Conservation (phyloP, 179 eudicot species). For the Beta lomatogona region DNA sequence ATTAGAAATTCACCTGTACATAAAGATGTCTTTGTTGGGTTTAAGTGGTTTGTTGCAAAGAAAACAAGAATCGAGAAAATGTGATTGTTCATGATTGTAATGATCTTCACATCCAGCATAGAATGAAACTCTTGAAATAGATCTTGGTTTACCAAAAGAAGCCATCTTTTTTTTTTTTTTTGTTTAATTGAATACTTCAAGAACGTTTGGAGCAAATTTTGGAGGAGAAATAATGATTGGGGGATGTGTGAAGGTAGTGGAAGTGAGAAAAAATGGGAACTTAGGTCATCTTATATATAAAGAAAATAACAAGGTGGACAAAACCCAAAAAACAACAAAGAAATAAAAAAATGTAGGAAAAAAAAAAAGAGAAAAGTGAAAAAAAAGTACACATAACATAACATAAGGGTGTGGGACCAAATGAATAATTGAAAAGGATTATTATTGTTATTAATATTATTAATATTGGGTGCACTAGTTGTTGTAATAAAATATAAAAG, state of each 20-base stretch:
- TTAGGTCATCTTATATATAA: constrained; percentile 20
- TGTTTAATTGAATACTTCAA: neutral
- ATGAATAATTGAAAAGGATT: constrained; percentile 9
- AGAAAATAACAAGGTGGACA: constrained; percentile 3
- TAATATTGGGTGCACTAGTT: constrained; percentile 7
- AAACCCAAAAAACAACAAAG: neutral
- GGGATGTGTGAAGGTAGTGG: neutral
- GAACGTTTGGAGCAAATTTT: neutral
- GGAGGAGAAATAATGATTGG: constrained; percentile 23
- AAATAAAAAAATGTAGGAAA: neutral
- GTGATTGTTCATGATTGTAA: constrained; percentile 38
- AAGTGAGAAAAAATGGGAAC: constrained; percentile 24
- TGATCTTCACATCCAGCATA: constrained; percentile 39
- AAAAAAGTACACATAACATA: neutral
- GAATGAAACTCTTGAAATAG: constrained; percentile 29
- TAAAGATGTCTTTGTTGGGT: constrained; percentile 66
- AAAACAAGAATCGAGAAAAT: constrained; percentile 76
- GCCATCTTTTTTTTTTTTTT: constrained; percentile 26
- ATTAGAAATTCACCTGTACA: constrained; percentile 69
- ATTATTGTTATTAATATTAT: neutral
- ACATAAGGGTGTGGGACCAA: constrained; percentile 4
- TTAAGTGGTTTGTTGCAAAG: constrained; percentile 64
- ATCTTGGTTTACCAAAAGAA: constrained; percentile 25
- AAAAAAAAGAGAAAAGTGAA: neutral
- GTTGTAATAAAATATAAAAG: neutral